These are phyloP conservation scores for Termitomyces sp. DNA, from an alignment of 768 basidiomycete genomes.

Conservation along the genomic window DNA sequence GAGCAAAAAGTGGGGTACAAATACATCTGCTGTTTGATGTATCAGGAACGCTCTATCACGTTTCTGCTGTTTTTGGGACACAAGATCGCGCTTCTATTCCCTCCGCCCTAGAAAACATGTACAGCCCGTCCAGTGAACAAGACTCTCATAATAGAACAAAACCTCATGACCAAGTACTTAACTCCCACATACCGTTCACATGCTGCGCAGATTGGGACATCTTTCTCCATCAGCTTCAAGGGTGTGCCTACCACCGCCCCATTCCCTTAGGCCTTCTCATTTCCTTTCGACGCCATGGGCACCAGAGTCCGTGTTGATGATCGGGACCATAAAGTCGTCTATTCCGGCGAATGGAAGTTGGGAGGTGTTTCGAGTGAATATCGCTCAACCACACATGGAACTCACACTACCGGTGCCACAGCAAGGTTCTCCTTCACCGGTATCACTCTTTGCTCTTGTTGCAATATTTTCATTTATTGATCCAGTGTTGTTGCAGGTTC, in stretches of 20 bases:
- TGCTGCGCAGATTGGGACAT: neutral
- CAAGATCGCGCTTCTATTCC: neutral
- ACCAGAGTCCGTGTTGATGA: slow-evolving; percentile 11
- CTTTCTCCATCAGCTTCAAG: neutral
- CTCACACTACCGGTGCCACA: slow-evolving; percentile 4
- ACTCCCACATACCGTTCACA: neutral
- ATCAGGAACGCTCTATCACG: neutral
- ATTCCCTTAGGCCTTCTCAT: neutral
- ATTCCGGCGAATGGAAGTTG: slow-evolving; percentile 6
- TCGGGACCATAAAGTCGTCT: slow-evolving; percentile 7
- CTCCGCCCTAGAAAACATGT: neutral
- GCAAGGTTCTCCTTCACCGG: slow-evolving; percentile 14
- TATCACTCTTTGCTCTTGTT: neutral
- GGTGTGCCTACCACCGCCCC: neutral
- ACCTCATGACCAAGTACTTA: neutral
- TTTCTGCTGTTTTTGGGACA: neutral
- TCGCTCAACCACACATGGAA: slow-evolving; percentile 7
- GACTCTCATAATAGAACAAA: neutral
- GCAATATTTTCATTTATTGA: neutral
- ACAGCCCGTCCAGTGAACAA: neutral
- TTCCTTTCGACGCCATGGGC: neutral
- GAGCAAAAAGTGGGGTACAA: neutral
- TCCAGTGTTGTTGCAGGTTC: neutral
- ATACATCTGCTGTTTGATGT: neutral
- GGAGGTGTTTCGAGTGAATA: slow-evolving; percentile 7